A percentile compares a stretch with the other conserved stretches of the same genome.
Conservation (phyloP, 2,329 filamentous ascomycete genomes). For the Aureobasidium sp. region DNA sequence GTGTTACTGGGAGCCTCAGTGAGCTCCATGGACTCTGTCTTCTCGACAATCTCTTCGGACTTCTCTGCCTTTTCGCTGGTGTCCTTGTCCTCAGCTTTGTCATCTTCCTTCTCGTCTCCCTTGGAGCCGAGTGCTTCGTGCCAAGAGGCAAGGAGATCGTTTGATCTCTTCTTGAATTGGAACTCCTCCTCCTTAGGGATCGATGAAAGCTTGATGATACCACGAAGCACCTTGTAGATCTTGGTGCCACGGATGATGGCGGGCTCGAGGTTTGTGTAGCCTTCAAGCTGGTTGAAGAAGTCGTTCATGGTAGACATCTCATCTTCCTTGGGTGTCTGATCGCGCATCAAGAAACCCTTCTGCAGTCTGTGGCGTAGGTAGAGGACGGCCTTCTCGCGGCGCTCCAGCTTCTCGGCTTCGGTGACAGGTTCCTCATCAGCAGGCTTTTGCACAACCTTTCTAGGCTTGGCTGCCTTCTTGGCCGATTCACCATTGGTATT, state of each 20-base stretch:
- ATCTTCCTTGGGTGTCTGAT: conserved; percentile 76
- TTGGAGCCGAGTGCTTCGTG: conserved; percentile 57
- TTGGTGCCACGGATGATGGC: conserved; percentile 85
- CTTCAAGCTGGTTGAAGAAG: conserved; percentile 73
- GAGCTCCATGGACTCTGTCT: conserved; percentile 21
- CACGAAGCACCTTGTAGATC: conserved; percentile 97
- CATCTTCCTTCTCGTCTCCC: conserved; percentile 8
- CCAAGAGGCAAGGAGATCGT: conserved; percentile 78
- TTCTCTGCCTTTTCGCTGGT: conserved; percentile 22
- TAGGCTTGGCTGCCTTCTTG: conserved; percentile 27
- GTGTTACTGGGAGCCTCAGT: conserved; percentile 23
- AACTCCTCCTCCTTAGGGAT: conserved; percentile 88
- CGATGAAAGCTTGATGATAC: conserved; percentile 74
- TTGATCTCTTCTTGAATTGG: conserved; percentile 77
- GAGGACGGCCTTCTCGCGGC: conserved; percentile 62
- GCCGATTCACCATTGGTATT: conserved; percentile 32
- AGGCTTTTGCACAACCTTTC: conserved; percentile 40
- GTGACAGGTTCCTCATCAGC: conserved; percentile 52
- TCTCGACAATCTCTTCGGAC: conserved; percentile 27
- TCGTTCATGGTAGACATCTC: conserved; percentile 74
- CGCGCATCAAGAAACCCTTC: conserved; percentile 80
- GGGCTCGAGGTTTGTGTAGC: conserved; percentile 71
- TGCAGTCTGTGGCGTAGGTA: conserved; percentile 93
- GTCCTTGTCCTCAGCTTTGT: conserved; percentile 8
- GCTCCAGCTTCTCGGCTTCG: conserved; percentile 46